phyloP scores from a whole-genome alignment of 305 asterid species.

The Fraxinus angustifolia region DNA sequence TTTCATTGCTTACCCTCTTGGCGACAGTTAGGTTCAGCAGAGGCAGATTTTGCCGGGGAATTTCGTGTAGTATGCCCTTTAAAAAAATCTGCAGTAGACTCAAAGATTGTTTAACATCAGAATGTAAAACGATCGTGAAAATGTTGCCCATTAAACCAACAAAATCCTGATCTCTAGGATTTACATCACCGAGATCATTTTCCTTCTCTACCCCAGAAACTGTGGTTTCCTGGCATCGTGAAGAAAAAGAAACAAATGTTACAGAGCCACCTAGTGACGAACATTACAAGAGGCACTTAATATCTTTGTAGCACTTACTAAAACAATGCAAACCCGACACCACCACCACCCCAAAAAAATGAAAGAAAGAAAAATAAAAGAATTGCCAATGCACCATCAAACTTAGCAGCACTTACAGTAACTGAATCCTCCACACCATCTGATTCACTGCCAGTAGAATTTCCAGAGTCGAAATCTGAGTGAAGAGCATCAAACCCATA shows the following conservation, averaged over 20 bases:
- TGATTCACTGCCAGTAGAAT: slow-evolving; percentile 40
- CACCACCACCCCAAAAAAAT: not conserved
- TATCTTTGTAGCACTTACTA: not conserved
- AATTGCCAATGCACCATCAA: slow-evolving; percentile 7
- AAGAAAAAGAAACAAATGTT: slow-evolving; percentile 6
- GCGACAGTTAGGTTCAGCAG: slow-evolving; percentile 34
- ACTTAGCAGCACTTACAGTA: slow-evolving; percentile 34
- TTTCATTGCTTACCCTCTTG: slow-evolving; percentile 72
- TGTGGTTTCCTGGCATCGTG: slow-evolving; percentile 34
- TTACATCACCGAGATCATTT: slow-evolving; percentile 22
- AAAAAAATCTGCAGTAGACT: slow-evolving; percentile 27
- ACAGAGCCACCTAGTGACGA: not conserved
- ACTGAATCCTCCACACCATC: slow-evolving; percentile 39
- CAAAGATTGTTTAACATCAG: not conserved
- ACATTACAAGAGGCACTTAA: not conserved
- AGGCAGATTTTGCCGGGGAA: slow-evolving; percentile 31
- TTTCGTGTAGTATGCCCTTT: slow-evolving; percentile 39
- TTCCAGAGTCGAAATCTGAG: slow-evolving; percentile 56
- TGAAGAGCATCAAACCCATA: not conserved
- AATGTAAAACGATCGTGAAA: not conserved
- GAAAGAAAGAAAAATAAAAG: not conserved
- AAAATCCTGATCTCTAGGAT: slow-evolving; percentile 34
- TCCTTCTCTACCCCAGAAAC: slow-evolving; percentile 33
- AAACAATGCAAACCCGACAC: not conserved
- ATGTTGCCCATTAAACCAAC: not conserved